Evolutionary conservation across 768 basidiomycete species (phyloP).

Genomic region (Lentinula sp.): DNA sequence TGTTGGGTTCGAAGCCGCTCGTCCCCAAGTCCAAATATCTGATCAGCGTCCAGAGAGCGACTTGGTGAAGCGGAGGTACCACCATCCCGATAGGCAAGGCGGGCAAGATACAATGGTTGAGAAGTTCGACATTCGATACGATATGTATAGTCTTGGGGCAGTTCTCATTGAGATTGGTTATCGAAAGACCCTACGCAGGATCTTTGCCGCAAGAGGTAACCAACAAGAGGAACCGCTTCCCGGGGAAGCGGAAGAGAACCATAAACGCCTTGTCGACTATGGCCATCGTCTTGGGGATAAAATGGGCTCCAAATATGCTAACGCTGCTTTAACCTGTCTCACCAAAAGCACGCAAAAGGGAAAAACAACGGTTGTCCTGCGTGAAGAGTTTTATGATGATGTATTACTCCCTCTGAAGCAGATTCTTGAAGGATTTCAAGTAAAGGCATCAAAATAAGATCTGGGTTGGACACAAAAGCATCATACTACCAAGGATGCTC

Average conservation of each 20-base stretch:
- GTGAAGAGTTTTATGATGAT: neutral
- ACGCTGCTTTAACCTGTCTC: neutral
- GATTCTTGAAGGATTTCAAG: neutral
- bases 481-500: too few species aligned
- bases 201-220: neutral
- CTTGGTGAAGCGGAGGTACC: neutral
- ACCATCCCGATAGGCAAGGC: neutral
- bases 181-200: neutral
- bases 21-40: too few species aligned
- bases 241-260: neutral
- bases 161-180: neutral
- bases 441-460: too few species aligned
- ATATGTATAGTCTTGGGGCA: slow-evolving; percentile 3
- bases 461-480: too few species aligned
- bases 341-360: neutral
- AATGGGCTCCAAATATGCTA: neutral
- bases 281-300: neutral
- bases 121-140: neutral
- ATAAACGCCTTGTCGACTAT: neutral
- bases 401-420: neutral
- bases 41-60: neutral
- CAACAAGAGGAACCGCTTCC: too few species aligned
- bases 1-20: too few species aligned
- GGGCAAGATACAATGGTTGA: neutral
- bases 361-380: neutral